phyloP scores from a whole-genome alignment of 495 filamentous ascomycete species.

The Corynascus novoguineensis region DNA sequence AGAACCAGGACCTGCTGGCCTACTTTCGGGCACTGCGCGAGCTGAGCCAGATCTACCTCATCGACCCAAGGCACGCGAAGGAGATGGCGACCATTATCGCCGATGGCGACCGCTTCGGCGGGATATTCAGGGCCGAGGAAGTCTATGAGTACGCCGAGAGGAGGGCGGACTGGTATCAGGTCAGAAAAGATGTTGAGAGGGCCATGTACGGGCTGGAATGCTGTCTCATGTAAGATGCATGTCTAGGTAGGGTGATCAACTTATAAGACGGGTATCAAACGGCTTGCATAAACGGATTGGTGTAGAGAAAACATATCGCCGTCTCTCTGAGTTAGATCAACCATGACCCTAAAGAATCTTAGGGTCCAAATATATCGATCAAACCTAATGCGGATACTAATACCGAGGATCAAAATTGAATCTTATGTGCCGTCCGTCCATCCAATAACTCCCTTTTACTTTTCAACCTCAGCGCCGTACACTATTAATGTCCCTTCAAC shows the following conservation, averaged over 20 bases:
- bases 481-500: too few species aligned
- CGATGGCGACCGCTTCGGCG: slow-evolving; percentile 80
- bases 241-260: background rate
- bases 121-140: slow-evolving; percentile 91
- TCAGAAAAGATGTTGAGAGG: slow-evolving; percentile 82
- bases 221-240: slow-evolving; percentile 62
- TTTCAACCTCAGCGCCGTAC: too few species aligned
- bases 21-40: slow-evolving; percentile 93
- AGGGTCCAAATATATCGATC: too few species aligned
- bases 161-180: slow-evolving; percentile 87
- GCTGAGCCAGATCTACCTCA: slow-evolving; percentile 90
- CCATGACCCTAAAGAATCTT: too few species aligned
- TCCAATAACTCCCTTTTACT: too few species aligned
- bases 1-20: slow-evolving; percentile 72
- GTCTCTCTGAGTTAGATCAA: background rate
- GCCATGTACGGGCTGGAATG: slow-evolving; percentile 98
- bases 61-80: slow-evolving; percentile 81
- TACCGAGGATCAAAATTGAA: too few species aligned
- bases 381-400: too few species aligned
- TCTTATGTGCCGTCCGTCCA: too few species aligned
- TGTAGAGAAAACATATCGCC: slow-evolving; percentile 4
- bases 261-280: background rate
- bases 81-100: slow-evolving; percentile 94
- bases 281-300: background rate
- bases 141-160: slow-evolving; percentile 96